Base-by-base conservation (phyloP, 179 eudicot genomes). In the Amaranthus tricolor region DNA sequence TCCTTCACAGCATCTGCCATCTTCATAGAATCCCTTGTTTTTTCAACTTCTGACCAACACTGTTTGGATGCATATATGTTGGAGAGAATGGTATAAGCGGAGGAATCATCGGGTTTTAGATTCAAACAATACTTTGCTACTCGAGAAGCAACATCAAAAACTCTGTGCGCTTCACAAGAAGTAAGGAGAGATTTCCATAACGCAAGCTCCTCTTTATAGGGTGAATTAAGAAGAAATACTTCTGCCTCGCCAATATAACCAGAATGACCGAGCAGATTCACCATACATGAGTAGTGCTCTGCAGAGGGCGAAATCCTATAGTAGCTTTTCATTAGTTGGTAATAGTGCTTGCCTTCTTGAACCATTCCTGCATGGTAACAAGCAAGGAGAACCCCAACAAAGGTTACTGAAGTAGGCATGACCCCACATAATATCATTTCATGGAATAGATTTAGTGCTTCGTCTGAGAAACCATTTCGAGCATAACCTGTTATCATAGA, bases 221-320 rank as follows among this genome's bases (percentile, higher is more conserved):
- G 72, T 72, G 88, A 85, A 70, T 62, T 66, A 64, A 73, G 80
- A 58, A 85, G 88, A 66, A 80, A 78, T 31, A 67, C 76, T 71
- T 85, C 88, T 59, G 88, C 84, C 85, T 81, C 86, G 1, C 59
- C 72, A 44, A 80, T 77, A 76, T 78, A 78, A 55, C 91, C 91
- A 67, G 87, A 79, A 76, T 86, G 85, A n/a, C 85, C 88, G 73
- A 88, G 83, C 44, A 84, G 83, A 77, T 84, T 82, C 74, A 86
- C 88, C 88, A 88, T 77, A 76, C 91, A 88, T 13, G 91, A 79
- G 59, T 74, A 78, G 59, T 86, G 91, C 68, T 86, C 91, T 59
- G 82, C 52, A 9, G 80, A 75, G 16, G 91, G 86, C 50, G 82
- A 65, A 63, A 88, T 84, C 5, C 73, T 68, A 58, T 81, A 84